These are phyloP conservation scores for Oxyria digyna DNA, from an alignment of 148 eudicot species.

Conservation along the genomic window DNA sequence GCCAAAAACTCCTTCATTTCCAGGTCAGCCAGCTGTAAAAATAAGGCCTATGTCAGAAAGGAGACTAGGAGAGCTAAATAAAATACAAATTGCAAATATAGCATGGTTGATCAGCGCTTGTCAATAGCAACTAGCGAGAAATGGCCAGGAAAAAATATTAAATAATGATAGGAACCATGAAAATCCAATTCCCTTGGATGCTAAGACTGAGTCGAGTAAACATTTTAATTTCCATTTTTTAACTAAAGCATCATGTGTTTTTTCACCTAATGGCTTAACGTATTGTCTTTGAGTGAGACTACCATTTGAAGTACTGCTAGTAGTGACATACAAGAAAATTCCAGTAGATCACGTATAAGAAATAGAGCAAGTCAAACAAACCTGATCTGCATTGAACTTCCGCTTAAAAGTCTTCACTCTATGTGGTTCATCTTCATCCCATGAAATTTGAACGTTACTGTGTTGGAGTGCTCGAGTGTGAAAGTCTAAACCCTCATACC, in stretches of 20 bases:
- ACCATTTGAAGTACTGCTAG: background rate
- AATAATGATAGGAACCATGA: background rate
- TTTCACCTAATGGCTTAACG: background rate
- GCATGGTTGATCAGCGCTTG: background rate
- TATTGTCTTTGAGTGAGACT: background rate
- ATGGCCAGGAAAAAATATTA: background rate
- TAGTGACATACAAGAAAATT: background rate
- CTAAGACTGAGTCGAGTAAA: too few species aligned
- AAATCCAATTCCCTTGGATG: too few species aligned
- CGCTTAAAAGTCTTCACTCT: constrained; percentile 61
- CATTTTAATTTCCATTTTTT: too few species aligned
- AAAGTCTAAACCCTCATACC: constrained; percentile 73
- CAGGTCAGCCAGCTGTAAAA: constrained; percentile 49
- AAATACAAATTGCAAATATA: background rate
- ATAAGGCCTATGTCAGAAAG: constrained; percentile 4
- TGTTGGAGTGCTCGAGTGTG: constrained; percentile 78
- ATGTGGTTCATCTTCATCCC: constrained; percentile 98
- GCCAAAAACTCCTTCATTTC: constrained; percentile 75
- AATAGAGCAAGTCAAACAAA: constrained; percentile 7
- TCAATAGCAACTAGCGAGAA: background rate
- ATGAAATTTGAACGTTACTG: constrained; percentile 55
- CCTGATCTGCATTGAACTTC: constrained; percentile 61
- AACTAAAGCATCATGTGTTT: too few species aligned
- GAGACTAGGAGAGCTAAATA: background rate
- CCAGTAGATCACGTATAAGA: background rate